Evolutionary conservation across 192 early-diverging fungal species (phyloP), one percentile per base, ranked within the genome.

Genomic region (Obelidium mucronatum): DNA sequence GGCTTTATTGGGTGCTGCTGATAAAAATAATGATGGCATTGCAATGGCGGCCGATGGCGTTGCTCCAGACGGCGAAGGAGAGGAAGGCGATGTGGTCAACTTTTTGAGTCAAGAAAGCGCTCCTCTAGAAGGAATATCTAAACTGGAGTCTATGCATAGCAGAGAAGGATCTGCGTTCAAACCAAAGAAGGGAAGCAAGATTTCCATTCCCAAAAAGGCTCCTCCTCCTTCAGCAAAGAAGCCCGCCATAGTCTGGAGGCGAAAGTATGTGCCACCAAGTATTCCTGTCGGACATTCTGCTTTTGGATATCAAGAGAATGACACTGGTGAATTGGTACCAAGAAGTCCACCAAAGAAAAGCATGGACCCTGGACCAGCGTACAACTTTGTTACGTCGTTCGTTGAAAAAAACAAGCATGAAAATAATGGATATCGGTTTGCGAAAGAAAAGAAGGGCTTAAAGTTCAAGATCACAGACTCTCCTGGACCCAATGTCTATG

Each of bases 221-320:
- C 40, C 37, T 15, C 44, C 56, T 22, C 74, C 62, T 22, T 53
- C 51, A 2, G 75, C 75, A 6, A 78, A 81, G 24, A 61, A 73
- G 40, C 68, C 55, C 33, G 74, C 78, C 37, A 84, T 88, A 28
- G 72, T 81, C 39, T 88, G 86, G 86, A 74, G 68, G 67, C n/a
- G 86, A 39, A 88, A 88, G 64, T 80, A 86, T 59, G 74, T 85
- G 0, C 83, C 86, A 19, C 86, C 86, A 13, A 82, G 80, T 69
- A 88, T 88, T 58, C 86, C 86, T 6, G 61, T 75, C 36, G 78
- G 83, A 13, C 13, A 76, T 30, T 71, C 40, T 2, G 82, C 83
- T 22, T 86, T 82, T 66, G 86, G 86, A 30, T 88, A 85, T 59
- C 82, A 86, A 58, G 86, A 88, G 62, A 86, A 80, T 40, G 73